Percentiles rank a stretch among this genome's conserved stretches.
phyloP scores from a whole-genome alignment of 371 early-diverging fungal genomes.

The Mucor saturninus region DNA sequence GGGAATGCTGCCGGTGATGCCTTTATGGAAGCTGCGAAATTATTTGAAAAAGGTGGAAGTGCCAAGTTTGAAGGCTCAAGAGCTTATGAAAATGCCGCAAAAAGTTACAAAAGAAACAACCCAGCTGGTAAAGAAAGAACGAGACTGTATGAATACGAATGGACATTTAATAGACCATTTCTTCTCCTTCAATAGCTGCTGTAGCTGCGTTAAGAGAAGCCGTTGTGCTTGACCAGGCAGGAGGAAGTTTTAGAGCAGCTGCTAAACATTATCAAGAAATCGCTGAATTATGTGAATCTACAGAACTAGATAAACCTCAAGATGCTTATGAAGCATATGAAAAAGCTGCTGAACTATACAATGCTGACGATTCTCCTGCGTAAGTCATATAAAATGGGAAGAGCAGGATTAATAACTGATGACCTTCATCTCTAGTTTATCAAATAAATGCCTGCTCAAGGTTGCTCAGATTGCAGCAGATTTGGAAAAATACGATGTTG shows the following conservation, averaged over 20 bases:
- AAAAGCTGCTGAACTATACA: conserved; percentile 90
- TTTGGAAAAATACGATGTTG: conserved; percentile 84
- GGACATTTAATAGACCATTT: not conserved
- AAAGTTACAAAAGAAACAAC: conserved; percentile 84
- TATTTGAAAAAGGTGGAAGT: conserved; percentile 65
- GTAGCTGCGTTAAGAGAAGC: conserved; percentile 76
- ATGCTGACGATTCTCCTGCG: conserved; percentile 90
- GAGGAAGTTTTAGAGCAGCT: conserved; percentile 90
- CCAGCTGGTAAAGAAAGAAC: conserved; percentile 66
- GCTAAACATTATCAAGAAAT: conserved; percentile 93
- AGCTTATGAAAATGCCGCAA: conserved; percentile 86
- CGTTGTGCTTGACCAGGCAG: conserved; percentile 77
- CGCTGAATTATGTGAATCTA: conserved; percentile 86
- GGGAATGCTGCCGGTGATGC: conserved; percentile 95
- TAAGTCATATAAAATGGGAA: conserved; percentile 46
- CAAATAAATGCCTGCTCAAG: conserved; percentile 88
- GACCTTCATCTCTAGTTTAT: conserved; percentile 57
- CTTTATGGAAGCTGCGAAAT: conserved; percentile 78
- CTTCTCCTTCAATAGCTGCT: conserved; percentile 61
- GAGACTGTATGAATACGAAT: not conserved
- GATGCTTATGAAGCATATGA: conserved; percentile 88
- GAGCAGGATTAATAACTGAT: not conserved
- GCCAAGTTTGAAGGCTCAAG: conserved; percentile 63
- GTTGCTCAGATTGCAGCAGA: conserved; percentile 92
- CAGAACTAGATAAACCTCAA: conserved; percentile 76